Evolutionary conservation across 768 basidiomycete genomes (phyloP), one percentile per base, ranked within the genome.

Genomic region (Suillus variegatus): DNA sequence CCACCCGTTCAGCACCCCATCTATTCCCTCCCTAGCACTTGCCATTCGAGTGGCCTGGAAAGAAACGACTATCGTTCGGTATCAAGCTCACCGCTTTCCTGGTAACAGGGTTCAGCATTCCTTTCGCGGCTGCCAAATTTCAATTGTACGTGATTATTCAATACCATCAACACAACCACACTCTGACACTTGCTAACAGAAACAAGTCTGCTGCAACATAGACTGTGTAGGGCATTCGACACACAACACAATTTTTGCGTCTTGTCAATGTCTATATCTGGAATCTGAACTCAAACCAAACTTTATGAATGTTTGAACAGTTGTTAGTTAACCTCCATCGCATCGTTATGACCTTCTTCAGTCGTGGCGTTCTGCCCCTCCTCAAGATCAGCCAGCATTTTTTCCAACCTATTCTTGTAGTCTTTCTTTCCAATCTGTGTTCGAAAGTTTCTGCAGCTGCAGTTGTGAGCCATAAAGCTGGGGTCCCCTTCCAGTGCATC

Each of bases 401-500:
- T 71, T 47, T 78, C 69, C 14, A 78, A 64, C 4, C 75, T 81
- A 68, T 80, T 82, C 61, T 78, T 78, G 49, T 74, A 77, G 28
- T 74, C 76, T 69, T 77, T 81, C 68, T 75, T 76, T 22, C 76
- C 73, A 64, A 60, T n/a, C 12, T 71, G 73, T 32, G 68, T 73
- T 40, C 62, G 71, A n/a, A n/a, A n/a, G 63, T 70, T 72, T 61
- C 87, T 81, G 75, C 92, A 94, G 75, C 91, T 86, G 72, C 92
- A 94, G 22, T 81, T 85, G 56, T 84, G 82, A 6, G 81, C 76
- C 72, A 94, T 76, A 63, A 93, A 87, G 14, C 80, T 81, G 6
- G 86, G 76, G 70, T 92, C 87, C 35, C 84, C 85, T 64, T 90
- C 85, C 41, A 94, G 75, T 20, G 86, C 87, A 71, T 91, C 88